Conservation (phyloP, 2,329 filamentous ascomycete genomes). For the Cercospora brassicicola region DNA sequence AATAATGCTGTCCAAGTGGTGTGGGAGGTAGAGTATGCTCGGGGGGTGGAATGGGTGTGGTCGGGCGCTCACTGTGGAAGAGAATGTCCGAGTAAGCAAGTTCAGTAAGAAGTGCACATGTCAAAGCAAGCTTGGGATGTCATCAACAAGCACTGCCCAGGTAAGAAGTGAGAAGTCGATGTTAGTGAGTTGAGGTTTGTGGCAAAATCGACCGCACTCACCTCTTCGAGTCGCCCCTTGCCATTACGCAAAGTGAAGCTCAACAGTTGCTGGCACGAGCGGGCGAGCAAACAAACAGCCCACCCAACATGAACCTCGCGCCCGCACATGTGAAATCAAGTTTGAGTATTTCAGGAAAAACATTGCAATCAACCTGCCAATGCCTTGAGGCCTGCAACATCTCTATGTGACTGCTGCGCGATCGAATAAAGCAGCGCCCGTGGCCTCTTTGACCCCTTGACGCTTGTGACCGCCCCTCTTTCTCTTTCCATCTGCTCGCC, state of each 20-base stretch:
- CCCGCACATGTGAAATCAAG: not conserved
- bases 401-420: conserved; percentile 8
- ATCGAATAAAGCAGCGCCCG: conserved; percentile 1
- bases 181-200: not conserved
- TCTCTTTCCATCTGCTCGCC: not conserved
- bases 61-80: not conserved
- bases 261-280: not conserved
- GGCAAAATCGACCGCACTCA: not conserved
- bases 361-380: conserved; percentile 4
- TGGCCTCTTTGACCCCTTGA: not conserved
- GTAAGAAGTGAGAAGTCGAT: not conserved
- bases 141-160: not conserved
- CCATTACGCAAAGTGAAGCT: not conserved
- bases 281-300: not conserved
- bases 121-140: not conserved
- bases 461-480: not conserved
- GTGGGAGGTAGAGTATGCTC: not conserved
- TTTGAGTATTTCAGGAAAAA: not conserved
- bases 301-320: not conserved
- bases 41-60: not conserved
- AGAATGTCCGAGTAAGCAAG: not conserved
- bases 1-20: not conserved
- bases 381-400: conserved; percentile 4
- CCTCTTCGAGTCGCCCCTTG: not conserved
- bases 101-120: not conserved